Evolutionary conservation across 139 green algal species (phyloP).

Genomic region (Coccomyxa sp.): DNA sequence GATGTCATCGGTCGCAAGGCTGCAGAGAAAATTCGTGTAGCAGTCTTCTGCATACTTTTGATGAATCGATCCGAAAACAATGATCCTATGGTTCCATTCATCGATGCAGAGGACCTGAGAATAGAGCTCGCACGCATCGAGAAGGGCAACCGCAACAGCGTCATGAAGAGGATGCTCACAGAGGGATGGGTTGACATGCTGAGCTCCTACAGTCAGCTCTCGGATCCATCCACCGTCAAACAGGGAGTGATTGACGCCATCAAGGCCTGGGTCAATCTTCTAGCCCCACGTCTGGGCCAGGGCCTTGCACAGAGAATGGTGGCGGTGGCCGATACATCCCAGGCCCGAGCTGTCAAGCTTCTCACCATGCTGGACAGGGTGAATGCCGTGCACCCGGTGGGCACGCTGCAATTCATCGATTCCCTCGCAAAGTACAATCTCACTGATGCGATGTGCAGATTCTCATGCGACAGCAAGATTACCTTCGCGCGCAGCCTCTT

Average conservation of each 20-base stretch:
- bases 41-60: background rate
- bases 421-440: constrained; percentile 1
- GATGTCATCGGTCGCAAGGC: background rate
- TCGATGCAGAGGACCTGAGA: background rate
- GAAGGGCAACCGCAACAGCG: background rate
- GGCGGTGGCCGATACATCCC: background rate
- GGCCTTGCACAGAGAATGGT: background rate
- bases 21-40: background rate
- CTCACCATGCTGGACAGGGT: background rate
- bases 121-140: background rate
- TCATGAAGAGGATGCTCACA: background rate
- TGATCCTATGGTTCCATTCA: background rate
- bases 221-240: background rate
- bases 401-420: background rate
- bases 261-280: background rate
- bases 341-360: background rate
- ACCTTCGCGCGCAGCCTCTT: background rate
- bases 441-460: background rate
- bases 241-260: background rate
- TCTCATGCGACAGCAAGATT: background rate
- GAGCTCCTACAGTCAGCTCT: background rate
- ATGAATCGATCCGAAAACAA: background rate
- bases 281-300: background rate
- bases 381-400: background rate
- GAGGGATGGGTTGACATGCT: background rate